Conservation (phyloP, 176 grass and related monocot species). For the Tillandsia fasciculata region DNA sequence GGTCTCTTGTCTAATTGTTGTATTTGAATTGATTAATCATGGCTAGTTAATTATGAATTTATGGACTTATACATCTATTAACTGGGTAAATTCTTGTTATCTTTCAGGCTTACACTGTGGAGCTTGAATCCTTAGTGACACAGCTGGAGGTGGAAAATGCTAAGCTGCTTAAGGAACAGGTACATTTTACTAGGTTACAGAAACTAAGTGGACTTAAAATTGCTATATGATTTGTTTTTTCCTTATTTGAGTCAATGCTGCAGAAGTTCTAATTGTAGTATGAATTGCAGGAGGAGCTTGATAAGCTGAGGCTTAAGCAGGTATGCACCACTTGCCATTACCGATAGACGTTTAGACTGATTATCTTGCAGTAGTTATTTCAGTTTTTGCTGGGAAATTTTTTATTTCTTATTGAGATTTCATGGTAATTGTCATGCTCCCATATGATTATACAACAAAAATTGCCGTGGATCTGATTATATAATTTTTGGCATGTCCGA, state of each 20-base stretch:
- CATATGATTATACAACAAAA: no score
- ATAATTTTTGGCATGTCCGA: no score
- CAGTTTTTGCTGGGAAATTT: no score
- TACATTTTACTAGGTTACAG: slow-evolving; percentile 12
- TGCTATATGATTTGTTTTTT: not conserved
- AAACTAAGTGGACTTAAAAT: not conserved
- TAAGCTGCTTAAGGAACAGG: slow-evolving; percentile 54
- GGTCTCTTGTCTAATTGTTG: slow-evolving; percentile 22
- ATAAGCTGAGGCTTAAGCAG: slow-evolving; percentile 62
- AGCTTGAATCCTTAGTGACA: slow-evolving; percentile 74
- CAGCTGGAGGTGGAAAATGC: slow-evolving; percentile 78
- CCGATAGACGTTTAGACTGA: no score
- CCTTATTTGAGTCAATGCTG: not conserved
- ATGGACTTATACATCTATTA: not conserved
- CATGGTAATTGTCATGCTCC: no score
- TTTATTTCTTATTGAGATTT: no score
- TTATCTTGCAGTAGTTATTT: no score
- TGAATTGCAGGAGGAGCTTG: slow-evolving; percentile 49
- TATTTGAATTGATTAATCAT: not conserved
- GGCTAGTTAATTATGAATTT: slow-evolving; percentile 1
- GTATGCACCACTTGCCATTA: slow-evolving; percentile 12
- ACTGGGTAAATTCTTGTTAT: slow-evolving; percentile 4
- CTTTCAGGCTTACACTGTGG: slow-evolving; percentile 70
- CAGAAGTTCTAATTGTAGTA: not conserved
- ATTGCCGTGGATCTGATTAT: no score